phyloP scores from a whole-genome alignment of 2,329 filamentous ascomycete species.

The Leptodontidium sp. region DNA sequence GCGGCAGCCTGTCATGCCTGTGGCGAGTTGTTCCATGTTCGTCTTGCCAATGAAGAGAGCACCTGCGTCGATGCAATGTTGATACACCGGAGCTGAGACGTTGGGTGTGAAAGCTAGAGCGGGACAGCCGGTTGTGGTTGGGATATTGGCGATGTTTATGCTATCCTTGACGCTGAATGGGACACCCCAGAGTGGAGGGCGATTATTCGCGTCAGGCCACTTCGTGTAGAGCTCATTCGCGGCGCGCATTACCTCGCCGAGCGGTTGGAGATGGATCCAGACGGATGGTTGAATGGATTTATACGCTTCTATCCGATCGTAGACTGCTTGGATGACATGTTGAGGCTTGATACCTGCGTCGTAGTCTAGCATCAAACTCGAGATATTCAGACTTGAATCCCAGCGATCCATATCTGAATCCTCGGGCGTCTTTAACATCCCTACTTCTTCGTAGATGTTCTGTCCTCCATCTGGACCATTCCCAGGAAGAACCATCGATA shows the following conservation, averaged over 20 bases:
- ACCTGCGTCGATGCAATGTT: constrained; percentile 57
- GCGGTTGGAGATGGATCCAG: constrained; percentile 58
- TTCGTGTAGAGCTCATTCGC: constrained; percentile 52
- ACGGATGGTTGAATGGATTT: constrained; percentile 55
- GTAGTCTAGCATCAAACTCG: constrained; percentile 39
- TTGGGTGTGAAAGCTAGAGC: constrained; percentile 56
- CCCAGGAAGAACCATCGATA: constrained; percentile 38
- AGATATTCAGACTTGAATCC: constrained; percentile 43
- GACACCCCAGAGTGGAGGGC: constrained; percentile 59
- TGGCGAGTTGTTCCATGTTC: constrained; percentile 63
- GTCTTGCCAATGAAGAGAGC: constrained; percentile 65
- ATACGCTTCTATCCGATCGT: constrained; percentile 51
- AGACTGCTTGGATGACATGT: constrained; percentile 41
- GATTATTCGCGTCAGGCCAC: constrained; percentile 50
- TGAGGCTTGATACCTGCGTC: constrained; percentile 42
- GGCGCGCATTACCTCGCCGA: constrained; percentile 51
- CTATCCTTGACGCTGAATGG: constrained; percentile 61
- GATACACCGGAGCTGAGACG: constrained; percentile 55
- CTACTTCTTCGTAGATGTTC: constrained; percentile 41
- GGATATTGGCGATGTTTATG: constrained; percentile 56
- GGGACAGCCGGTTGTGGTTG: constrained; percentile 56
- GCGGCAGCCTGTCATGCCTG: constrained; percentile 59
- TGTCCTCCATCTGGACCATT: constrained; percentile 16
- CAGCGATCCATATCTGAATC: constrained; percentile 30
- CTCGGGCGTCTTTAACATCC: constrained; percentile 40